Percentiles rank a stretch among this genome's conserved stretches.
phyloP scores from a whole-genome alignment of 805 yeast species.

The Candida vartiovaarae region DNA sequence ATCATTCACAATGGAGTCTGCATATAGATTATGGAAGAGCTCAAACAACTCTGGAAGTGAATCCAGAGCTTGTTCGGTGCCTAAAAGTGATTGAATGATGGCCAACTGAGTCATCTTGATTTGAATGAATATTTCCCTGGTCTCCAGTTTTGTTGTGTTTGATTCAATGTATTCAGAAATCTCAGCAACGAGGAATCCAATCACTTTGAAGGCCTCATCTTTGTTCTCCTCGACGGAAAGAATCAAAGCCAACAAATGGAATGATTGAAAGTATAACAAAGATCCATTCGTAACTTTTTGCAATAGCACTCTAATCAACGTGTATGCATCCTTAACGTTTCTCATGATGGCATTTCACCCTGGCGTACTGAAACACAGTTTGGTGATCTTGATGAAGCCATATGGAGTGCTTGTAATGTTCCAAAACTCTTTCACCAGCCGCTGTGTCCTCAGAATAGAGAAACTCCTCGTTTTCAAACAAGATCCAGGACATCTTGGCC shows the following conservation, averaged over 20 bases:
- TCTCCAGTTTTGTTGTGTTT: constrained; percentile 5
- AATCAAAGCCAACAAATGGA: constrained; percentile 64
- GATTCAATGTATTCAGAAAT: constrained; percentile 26
- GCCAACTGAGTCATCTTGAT: constrained; percentile 71
- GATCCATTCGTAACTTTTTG: constrained; percentile 20
- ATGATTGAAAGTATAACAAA: constrained; percentile 48
- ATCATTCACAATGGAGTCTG: constrained; percentile 15
- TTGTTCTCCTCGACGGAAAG: constrained; percentile 54
- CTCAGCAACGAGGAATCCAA: constrained; percentile 40
- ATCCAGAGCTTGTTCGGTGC: constrained; percentile 52
- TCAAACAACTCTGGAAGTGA: constrained; percentile 60
- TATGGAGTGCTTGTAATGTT: constrained; percentile 13
- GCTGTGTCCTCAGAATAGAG: constrained; percentile 3
- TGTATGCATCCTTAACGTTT: constrained; percentile 35
- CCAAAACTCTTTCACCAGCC: constrained; percentile 1
- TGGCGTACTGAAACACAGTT: constrained; percentile 37
- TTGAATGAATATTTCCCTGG: constrained; percentile 39
- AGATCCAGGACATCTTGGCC: constrained; percentile 8
- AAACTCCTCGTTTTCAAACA: constrained; percentile 7
- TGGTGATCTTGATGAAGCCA: constrained; percentile 5
- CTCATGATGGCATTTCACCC: constrained; percentile 40
- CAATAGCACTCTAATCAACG: constrained; percentile 39
- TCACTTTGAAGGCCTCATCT: constrained; percentile 48
- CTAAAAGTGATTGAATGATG: constrained; percentile 55
- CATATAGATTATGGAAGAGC: constrained; percentile 45